Evolutionary conservation across 208 protist species (phyloP).

Genomic region (Wallacemonas sp.): DNA sequence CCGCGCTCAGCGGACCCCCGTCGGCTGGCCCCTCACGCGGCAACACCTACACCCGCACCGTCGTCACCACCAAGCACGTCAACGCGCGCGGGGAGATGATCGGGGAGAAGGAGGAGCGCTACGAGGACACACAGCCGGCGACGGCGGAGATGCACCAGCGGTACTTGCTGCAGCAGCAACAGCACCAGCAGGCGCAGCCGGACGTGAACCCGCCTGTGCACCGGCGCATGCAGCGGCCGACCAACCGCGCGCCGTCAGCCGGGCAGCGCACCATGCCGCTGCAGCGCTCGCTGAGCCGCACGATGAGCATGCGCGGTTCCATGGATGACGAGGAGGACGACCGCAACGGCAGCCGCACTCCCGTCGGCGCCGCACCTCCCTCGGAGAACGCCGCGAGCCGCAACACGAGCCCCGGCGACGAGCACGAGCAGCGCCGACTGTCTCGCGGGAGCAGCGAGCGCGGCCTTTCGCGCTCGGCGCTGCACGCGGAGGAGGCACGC

Average conservation of each 20-base stretch:
- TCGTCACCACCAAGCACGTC: constrained; percentile 7
- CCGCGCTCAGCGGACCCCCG: background rate
- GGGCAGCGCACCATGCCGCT: constrained; percentile 5
- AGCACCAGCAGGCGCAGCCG: background rate
- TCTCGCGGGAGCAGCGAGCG: constrained; percentile 10
- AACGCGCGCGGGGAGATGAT: constrained; percentile 13
- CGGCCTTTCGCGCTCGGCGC: background rate
- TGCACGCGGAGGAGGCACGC: constrained; percentile 12
- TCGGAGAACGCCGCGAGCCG: background rate
- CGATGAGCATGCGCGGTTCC: constrained; percentile 14
- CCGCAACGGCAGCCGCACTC: background rate
- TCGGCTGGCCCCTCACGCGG: background rate
- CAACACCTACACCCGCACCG: constrained; percentile 7
- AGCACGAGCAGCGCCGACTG: constrained; percentile 9
- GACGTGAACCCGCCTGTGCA: background rate
- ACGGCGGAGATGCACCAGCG: constrained; percentile 11
- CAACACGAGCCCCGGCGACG: background rate
- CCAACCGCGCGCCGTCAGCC: constrained; percentile 4
- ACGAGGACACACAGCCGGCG: background rate
- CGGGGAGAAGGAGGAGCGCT: background rate
- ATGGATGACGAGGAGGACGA: constrained; percentile 13
- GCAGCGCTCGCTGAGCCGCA: constrained; percentile 15
- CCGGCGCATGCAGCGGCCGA: constrained; percentile 6
- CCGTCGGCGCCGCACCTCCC: too few species aligned
- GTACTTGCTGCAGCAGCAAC: background rate